Evolutionary conservation across 768 basidiomycete species (phyloP).

Genomic region (Chalciporus piperatus): DNA sequence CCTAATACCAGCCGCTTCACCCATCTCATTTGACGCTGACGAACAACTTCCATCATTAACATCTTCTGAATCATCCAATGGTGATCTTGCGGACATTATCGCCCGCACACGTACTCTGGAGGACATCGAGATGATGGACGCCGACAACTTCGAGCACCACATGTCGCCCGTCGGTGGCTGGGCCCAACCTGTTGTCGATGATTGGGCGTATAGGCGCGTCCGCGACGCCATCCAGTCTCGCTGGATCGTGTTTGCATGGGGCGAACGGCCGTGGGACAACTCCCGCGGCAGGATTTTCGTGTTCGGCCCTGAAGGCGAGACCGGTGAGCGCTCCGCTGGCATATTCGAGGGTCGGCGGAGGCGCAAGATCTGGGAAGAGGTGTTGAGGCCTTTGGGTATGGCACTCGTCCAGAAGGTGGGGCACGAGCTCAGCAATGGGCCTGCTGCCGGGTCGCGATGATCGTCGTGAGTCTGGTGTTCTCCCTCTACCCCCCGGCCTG

Average conservation of each 20-base stretch:
- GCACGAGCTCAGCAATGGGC: constrained; percentile 70
- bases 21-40: constrained; percentile 35
- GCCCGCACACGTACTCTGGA: constrained; percentile 19
- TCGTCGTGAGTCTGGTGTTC: not conserved
- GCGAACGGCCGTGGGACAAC: constrained; percentile 67
- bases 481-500: not conserved
- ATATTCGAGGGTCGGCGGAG: constrained; percentile 69
- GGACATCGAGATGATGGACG: constrained; percentile 28
- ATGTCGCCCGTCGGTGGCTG: constrained; percentile 39
- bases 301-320: constrained; percentile 81
- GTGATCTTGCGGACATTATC: constrained; percentile 16
- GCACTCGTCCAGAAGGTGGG: constrained; percentile 70
- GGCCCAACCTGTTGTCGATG: constrained; percentile 58
- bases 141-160: constrained; percentile 17
- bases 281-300: constrained; percentile 62
- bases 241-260: constrained; percentile 75
- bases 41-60: constrained; percentile 28
- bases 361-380: constrained; percentile 58
- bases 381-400: constrained; percentile 65
- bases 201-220: constrained; percentile 63
- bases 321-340: constrained; percentile 61
- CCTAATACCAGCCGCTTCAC: constrained; percentile 32
- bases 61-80: constrained; percentile 27
- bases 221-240: constrained; percentile 68
- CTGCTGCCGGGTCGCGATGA: constrained; percentile 32